Conservation (phyloP, 1,284 basidiomycete genomes). For the Malassezia sympodialis region DNA sequence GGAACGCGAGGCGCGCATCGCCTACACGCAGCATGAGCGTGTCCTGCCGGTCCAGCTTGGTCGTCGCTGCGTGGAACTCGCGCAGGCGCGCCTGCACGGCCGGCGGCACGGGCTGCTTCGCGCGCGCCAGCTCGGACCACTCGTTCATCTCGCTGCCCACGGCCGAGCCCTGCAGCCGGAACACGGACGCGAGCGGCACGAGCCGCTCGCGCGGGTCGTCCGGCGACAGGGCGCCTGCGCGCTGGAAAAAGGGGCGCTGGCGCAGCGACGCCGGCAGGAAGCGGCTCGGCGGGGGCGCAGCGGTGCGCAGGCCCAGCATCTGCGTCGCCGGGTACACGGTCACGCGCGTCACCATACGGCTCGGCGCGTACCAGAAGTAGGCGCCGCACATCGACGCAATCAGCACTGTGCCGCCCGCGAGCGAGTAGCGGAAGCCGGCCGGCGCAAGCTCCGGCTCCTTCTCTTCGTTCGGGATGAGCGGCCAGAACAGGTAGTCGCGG, state of each 20-base stretch:
- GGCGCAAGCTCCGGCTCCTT: constrained; percentile 7
- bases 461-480: constrained; percentile 14
- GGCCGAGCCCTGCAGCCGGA: constrained; percentile 15
- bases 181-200: constrained; percentile 10
- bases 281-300: constrained; percentile 12
- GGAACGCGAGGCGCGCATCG: constrained; percentile 18
- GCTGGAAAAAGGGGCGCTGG: constrained; percentile 7
- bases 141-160: constrained; percentile 9
- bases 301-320: constrained; percentile 17
- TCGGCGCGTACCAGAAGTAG: constrained; percentile 19
- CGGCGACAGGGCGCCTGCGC: constrained; percentile 10
- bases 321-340: constrained; percentile 10
- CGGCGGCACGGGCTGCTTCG: constrained; percentile 4
- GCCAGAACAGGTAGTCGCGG: constrained; percentile 17
- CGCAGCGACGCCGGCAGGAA: not conserved
- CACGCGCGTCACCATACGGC: constrained; percentile 16
- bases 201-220: constrained; percentile 11
- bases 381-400: constrained; percentile 12
- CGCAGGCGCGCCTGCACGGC: not conserved
- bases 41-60: constrained; percentile 12
- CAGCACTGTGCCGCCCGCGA: constrained; percentile 13
- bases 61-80: not conserved
- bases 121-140: constrained; percentile 2
- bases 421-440: constrained; percentile 6
- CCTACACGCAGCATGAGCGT: constrained; percentile 18